Base-by-base conservation (phyloP, 495 filamentous ascomycete genomes). In the Oidiodendron maius region DNA sequence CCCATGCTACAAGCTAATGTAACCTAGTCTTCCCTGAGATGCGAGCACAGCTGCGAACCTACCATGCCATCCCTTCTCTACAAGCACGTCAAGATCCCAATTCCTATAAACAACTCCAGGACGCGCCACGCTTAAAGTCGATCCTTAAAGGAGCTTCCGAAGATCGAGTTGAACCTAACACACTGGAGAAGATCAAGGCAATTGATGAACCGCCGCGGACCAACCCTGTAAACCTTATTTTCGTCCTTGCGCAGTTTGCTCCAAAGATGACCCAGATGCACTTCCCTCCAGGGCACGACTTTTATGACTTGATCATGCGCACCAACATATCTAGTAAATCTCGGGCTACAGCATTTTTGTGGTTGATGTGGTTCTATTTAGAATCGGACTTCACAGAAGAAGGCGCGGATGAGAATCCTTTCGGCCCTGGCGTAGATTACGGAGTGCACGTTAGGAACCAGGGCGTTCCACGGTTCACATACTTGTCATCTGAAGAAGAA, bases 361-460 rank as follows among this genome's bases (percentile, higher is more conserved):
- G 93, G 93, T 64, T 98, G 51, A 96, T 98, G 82, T 98, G 93
- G 93, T 95, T 88, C 72, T 97, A 98, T 64, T 72, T 97, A n/a
- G 94, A 98, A 67, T 91, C 91, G 43, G 87, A 97, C 61, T 96
- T 95, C 59, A 83, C 83, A 3, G 73, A 78, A 40, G 85, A 96
- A 52, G 87, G 83, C 45, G 87, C 89, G 32, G 69, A 82, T 34
- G 81, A 85, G 48, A 98, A 97, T 63, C 93, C 93, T 0, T 98
- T 95, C 59, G 93, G 94, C 2, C 63, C 80, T 1, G 93, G 93
- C 16, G 66, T 83, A 59, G 64, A 81, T 68, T 65, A 83, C 60
- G 63, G 82, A 64, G 48, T 71, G 9, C 64, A 86, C 68, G 49
- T 73, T 73, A 65, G 89, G 72, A 68, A 81, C 80, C 71, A 96